phyloP scores from a whole-genome alignment of 2,329 filamentous ascomycete genomes.

The Trichoderma atroviride region DNA sequence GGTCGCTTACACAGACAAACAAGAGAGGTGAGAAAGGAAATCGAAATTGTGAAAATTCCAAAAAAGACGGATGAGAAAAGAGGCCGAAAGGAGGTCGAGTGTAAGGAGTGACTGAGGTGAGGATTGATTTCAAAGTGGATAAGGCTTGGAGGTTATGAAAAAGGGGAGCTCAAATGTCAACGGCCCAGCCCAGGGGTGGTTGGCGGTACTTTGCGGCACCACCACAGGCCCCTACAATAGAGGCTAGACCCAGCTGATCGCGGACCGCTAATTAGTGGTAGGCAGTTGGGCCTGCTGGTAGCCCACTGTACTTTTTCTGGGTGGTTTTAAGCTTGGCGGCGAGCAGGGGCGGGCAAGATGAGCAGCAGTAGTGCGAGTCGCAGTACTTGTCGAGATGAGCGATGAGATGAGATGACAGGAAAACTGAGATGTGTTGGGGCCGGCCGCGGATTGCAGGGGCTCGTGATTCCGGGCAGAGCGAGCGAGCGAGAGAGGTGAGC shows the following conservation, averaged over 20 bases:
- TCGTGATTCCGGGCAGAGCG: neutral
- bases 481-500: neutral
- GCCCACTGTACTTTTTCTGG: conserved; percentile 6
- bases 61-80: conserved; percentile 26
- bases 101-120: conserved; percentile 46
- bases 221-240: conserved; percentile 18
- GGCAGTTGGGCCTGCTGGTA: conserved; percentile 15
- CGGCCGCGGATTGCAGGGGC: neutral
- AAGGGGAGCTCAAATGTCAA: conserved; percentile 39
- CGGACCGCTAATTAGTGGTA: conserved; percentile 29
- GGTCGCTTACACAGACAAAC: conserved; percentile 25
- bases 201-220: conserved; percentile 16
- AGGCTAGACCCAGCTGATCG: conserved; percentile 42
- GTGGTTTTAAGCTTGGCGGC: conserved; percentile 12
- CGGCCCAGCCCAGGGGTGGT: conserved; percentile 26
- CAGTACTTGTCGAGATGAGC: neutral
- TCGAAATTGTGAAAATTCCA: conserved; percentile 23
- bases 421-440: neutral
- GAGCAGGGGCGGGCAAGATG: conserved; percentile 7
- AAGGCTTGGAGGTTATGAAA: conserved; percentile 42
- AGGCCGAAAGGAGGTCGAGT: conserved; percentile 27
- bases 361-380: neutral
- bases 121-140: conserved; percentile 43
- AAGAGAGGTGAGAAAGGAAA: conserved; percentile 7
- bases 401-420: conserved; percentile 1